Evolutionary conservation across 208 protist species (phyloP), one percentile per base, ranked within the genome.

Genomic region (Acanthamoeba royreba): DNA sequence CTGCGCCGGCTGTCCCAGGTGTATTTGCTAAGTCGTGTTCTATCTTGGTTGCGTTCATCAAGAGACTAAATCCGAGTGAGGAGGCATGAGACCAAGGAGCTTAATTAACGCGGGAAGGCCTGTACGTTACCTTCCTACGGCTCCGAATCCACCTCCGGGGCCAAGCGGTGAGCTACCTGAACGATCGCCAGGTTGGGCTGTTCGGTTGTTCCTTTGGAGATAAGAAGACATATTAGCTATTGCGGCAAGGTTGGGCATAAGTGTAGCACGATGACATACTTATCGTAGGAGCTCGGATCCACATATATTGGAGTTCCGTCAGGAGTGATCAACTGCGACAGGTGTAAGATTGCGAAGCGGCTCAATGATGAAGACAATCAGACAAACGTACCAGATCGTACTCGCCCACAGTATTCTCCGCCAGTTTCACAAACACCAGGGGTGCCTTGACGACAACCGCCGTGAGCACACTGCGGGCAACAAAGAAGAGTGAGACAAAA

Each of bases 381-480:
- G 13, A 40, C 1, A n/a, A 19, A 43, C 7, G 13, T 72, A 94
- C 93, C 58, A 94, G 86, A 43, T 94, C 93, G 43, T 92, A 92
- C 42, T 92, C 93, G 69, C 93, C 93, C 4, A 94, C 79, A 17
- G 53, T 81, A 66, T 94, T 92, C 52, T 94, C 93, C 9, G 85
- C 53, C 66, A 94, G 85, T 85, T 94, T 94, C 38, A 94, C 28
- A 42, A 94, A 94, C 4, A 94, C 53, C 3, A 92, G 61, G 2
- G 93, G 93, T 45, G 93, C 49, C 85, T 94, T 92, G 35, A n/a
- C 45, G 11, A 92, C 61, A n/a, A 69, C 55, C 17, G 74, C 88
- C 2, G 46, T 45, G 8, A 94, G 53, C 13, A 46, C 33, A 53
- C 87, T 92, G 11, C 1, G 69, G 33, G 4, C 8, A 15, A 17